phyloP scores from a whole-genome alignment of 2,329 filamentous ascomycete genomes.

The Talaromyces funiculosus region DNA sequence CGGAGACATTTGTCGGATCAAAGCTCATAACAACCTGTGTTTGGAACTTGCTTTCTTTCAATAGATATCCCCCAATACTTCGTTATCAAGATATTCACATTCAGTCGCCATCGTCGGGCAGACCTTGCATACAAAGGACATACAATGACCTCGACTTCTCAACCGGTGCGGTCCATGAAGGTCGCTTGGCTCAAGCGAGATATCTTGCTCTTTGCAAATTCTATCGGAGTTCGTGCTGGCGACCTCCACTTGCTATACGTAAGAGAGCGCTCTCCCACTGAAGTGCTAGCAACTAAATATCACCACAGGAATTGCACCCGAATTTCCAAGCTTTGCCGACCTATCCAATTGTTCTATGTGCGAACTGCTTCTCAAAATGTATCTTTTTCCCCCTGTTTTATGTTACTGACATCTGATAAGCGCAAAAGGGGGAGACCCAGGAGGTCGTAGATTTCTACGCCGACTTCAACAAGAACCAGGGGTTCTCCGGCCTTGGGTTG shows the following conservation, averaged over 20 bases:
- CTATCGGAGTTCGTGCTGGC: constrained; percentile 33
- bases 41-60: background rate
- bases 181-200: constrained; percentile 42
- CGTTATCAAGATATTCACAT: background rate
- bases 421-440: constrained; percentile 29
- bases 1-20: background rate
- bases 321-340: constrained; percentile 45
- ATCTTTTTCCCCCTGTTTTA: background rate
- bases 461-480: constrained; percentile 29
- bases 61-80: background rate
- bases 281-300: background rate
- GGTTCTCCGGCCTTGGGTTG: constrained; percentile 32
- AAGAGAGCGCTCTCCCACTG: background rate
- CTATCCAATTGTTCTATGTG: constrained; percentile 33
- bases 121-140: background rate
- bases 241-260: constrained; percentile 41
- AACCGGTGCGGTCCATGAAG: constrained; percentile 18
- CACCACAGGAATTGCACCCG: constrained; percentile 36
- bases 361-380: background rate
- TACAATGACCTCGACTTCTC: background rate
- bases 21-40: background rate
- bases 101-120: background rate
- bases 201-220: constrained; percentile 40
- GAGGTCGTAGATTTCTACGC: constrained; percentile 39
- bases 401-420: constrained; percentile 37